These are phyloP conservation scores for Phytophthora foliorum DNA, from an alignment of 352 stramenopile species.

Conservation along the genomic window DNA sequence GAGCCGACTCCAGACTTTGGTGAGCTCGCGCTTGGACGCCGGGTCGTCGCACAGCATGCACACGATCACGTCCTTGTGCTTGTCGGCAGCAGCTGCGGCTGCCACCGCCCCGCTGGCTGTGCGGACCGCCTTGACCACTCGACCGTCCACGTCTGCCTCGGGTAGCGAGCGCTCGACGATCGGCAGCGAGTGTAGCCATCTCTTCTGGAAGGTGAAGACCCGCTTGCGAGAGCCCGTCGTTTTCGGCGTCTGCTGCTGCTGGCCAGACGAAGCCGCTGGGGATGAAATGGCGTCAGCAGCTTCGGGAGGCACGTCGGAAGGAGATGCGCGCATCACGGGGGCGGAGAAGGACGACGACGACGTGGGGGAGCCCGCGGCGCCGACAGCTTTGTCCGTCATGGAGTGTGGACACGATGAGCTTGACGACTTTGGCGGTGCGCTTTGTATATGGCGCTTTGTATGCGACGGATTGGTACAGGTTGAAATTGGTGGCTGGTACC, in stretches of 20 bases:
- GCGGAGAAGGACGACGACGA: slow-evolving; percentile 28
- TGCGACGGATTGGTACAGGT: slow-evolving; percentile 18
- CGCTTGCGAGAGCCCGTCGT: slow-evolving; percentile 55
- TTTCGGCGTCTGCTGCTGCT: slow-evolving; percentile 30
- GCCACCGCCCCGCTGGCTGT: slow-evolving; percentile 8
- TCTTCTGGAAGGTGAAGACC: slow-evolving; percentile 86
- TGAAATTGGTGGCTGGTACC: slow-evolving; percentile 32
- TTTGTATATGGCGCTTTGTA: slow-evolving; percentile 29
- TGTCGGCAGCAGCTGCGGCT: slow-evolving; percentile 24
- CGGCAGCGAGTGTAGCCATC: slow-evolving; percentile 81
- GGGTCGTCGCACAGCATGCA: slow-evolving; percentile 86
- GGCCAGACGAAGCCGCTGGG: background rate
- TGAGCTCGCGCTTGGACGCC: slow-evolving; percentile 58
- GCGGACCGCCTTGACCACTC: slow-evolving; percentile 37
- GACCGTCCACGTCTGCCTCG: slow-evolving; percentile 40
- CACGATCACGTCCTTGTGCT: slow-evolving; percentile 63
- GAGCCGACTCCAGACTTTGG: slow-evolving; percentile 78
- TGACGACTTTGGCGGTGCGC: background rate
- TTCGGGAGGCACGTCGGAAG: slow-evolving; percentile 15
- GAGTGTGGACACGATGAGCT: background rate
- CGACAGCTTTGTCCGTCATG: slow-evolving; percentile 35
- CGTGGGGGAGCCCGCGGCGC: slow-evolving; percentile 28
- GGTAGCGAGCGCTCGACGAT: slow-evolving; percentile 78
- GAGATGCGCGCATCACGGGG: slow-evolving; percentile 11
- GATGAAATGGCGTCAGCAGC: slow-evolving; percentile 1